Evolutionary conservation across 1,284 basidiomycete genomes (phyloP), one percentile per base, ranked within the genome.

Genomic region (Puccinia novopanici): DNA sequence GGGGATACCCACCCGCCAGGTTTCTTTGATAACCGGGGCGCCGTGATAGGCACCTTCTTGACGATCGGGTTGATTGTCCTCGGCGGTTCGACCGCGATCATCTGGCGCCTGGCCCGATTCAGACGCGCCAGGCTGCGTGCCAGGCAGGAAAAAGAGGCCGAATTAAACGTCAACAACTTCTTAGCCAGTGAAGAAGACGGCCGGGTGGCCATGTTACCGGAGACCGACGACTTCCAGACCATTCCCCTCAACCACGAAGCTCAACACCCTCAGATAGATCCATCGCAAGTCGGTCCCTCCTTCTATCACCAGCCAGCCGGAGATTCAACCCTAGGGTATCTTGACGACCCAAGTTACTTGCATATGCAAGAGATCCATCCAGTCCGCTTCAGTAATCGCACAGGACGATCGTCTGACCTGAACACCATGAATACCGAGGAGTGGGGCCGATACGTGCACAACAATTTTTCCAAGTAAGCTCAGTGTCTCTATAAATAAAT

Each of bases 391-490:
- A 67, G 63, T 17, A 48, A 67, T 45, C 63, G 63, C 10, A 67
- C 63, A 12, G 63, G 63, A 13, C 63, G 63, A 12, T 67, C 63
- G 22, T 72, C 70, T 52, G 70, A 55, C n/a, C 15, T 54, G 50
- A 40, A 72, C 54, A 72, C 70, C 1, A 72, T 72, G 70, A 72
- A 72, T 30, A 13, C 70, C 24, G 70, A 72, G n/a, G 70, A 72
- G n/a, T 72, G 70, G 70, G 40, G 70, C 8, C 70, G 40, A 30
- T 72, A 72, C 45, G 54, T 72, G 3, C 42, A 54, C 27, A 72
- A 10, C n/a, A 40, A 67, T 27, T 37, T 72, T 37, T 19, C 70
- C 8, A 55, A 24, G 52, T 72, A 45, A 72, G 55, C 24, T 59
- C 22, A 24, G 10, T 12, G n/a, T 59, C n/a, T 30, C n/a, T 55